Conservation (phyloP, 1,139 yeast species). For the Yamadazyma pseudoaaseri region DNA sequence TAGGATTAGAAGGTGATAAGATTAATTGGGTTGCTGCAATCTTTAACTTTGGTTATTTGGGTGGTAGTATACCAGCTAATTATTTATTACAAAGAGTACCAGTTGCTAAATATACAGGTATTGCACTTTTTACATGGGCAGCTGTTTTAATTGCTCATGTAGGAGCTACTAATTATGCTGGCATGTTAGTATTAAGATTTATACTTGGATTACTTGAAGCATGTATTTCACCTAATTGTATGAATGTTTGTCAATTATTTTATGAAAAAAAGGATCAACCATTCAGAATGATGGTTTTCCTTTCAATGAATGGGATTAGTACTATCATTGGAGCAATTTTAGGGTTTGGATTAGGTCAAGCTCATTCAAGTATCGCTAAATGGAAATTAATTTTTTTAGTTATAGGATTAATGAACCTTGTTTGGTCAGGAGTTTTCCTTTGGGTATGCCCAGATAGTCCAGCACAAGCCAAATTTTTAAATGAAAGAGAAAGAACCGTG, state of each 20-base stretch:
- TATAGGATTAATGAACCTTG: constrained; percentile 40
- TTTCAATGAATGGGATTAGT: constrained; percentile 29
- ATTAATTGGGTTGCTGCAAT: constrained; percentile 57
- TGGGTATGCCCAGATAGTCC: constrained; percentile 43
- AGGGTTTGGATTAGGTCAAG: constrained; percentile 36
- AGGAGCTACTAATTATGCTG: constrained; percentile 42
- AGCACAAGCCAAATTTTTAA: constrained; percentile 35
- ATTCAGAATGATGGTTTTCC: constrained; percentile 29
- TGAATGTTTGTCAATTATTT: constrained; percentile 23
- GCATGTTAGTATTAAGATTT: constrained; percentile 49
- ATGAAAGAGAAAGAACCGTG: constrained; percentile 33
- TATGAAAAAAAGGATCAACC: constrained; percentile 32
- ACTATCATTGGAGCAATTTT: constrained; percentile 31
- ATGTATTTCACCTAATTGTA: constrained; percentile 32
- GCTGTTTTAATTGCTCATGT: constrained; percentile 48
- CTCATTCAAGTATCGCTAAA: constrained; percentile 18
- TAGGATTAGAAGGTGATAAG: constrained; percentile 21
- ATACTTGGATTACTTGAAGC: constrained; percentile 40
- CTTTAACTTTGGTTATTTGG: constrained; percentile 52
- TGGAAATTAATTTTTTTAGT: constrained; percentile 40
- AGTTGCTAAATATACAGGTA: constrained; percentile 49
- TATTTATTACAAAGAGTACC: constrained; percentile 53
- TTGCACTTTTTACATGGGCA: constrained; percentile 51
- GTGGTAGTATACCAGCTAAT: constrained; percentile 54
- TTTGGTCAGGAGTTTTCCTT: constrained; percentile 23